Evolutionary conservation across 139 green algal species (phyloP), one percentile per base, ranked within the genome.

Genomic region (Tetradesmus lagerheimii): DNA sequence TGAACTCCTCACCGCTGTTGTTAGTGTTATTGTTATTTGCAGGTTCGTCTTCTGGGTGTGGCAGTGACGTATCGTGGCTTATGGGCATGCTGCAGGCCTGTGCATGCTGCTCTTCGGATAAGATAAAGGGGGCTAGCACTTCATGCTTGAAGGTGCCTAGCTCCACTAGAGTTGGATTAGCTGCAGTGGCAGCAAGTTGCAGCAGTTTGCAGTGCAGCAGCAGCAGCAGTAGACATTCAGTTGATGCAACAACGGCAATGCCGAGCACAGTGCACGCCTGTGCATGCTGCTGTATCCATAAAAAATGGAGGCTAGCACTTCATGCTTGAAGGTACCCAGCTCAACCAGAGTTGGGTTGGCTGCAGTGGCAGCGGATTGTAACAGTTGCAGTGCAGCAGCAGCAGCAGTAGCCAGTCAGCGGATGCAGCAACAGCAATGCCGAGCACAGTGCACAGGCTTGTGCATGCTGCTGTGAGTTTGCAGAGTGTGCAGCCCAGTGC

Each of bases 91-190:
- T 29, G 78, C 94, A 96, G 47, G 89, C 89, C 67, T 92, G 83
- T 64, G 78, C 41, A 37, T 92, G 75, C 35, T 90, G 34, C 15
- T 91, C 45, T 12, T 89, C 53, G 1, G 88, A 91, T 25, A 97
- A 47, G 45, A 95, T 89, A 83, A 95, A 96, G 31, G 95, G 90
- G 1, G 88, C 91, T 37, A 96, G 57, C 64, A 95, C 95, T 80
- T 93, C 71, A 1, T 94, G 38, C 85, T 91, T 89, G 35, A 97
- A 95, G 15, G 66, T 80, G 1, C 16, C 27, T 1, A 86, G 62
- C 37, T 92, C 75, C 29, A 97, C 83, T 1, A 89, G 85, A 43
- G 89, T 83, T 20, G 77, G 89, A 74, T 90, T 84, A 29, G 84
- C 93, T 95, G 87, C 43, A 64, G 38, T 23, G n/a, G 16, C 20